Evolutionary conservation across 1,284 basidiomycete genomes (phyloP).

Genomic region (Cryptococcus depauperatus): DNA sequence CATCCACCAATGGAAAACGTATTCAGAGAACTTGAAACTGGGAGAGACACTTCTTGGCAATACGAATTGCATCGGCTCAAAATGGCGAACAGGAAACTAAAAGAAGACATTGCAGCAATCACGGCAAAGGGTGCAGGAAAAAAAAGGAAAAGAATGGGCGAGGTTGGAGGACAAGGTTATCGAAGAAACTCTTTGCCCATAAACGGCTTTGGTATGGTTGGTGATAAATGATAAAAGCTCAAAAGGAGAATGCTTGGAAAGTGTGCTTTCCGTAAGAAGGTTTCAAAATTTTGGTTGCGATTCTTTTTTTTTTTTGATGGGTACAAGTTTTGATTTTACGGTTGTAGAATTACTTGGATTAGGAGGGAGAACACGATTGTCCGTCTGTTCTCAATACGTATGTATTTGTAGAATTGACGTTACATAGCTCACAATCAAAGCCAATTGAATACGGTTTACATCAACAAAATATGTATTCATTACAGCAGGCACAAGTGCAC

Average conservation of each 20-base stretch:
- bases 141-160: constrained; percentile 21
- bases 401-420: no score
- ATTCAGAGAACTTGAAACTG: constrained; percentile 64
- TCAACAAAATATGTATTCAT: neutral
- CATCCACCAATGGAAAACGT: constrained; percentile 49
- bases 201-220: neutral
- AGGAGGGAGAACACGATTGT: no score
- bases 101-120: constrained; percentile 54
- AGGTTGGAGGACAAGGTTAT: neutral
- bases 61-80: constrained; percentile 81
- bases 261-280: no score
- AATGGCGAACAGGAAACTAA: constrained; percentile 62
- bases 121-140: constrained; percentile 15
- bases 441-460: no score
- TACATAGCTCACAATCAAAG: no score
- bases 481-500: neutral
- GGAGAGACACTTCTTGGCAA: constrained; percentile 72
- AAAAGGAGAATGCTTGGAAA: no score
- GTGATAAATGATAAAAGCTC: no score
- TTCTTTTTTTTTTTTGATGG: no score
- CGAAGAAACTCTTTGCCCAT: neutral
- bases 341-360: no score
- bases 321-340: no score
- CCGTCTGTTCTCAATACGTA: no score
- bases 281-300: no score